Conservation (phyloP, 345 rosid genomes). For the Luvunga scandens region DNA sequence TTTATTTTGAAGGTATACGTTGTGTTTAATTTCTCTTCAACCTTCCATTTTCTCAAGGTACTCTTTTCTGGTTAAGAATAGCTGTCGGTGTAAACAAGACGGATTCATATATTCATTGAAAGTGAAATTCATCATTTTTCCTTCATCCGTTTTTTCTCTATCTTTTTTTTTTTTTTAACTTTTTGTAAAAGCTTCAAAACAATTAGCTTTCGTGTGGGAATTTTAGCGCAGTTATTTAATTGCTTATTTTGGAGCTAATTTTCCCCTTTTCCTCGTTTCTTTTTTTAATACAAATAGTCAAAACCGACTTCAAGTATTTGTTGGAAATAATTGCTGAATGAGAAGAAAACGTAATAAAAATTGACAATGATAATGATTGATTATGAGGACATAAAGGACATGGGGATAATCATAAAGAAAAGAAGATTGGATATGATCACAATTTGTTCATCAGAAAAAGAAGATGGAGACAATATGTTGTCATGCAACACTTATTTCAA, state of each 20-base stretch:
- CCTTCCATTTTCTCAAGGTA: background rate
- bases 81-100: background rate
- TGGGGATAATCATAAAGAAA: background rate
- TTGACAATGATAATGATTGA: background rate
- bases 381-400: background rate
- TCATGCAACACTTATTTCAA: background rate
- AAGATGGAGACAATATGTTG: conserved; percentile 20
- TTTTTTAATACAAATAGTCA: background rate
- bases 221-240: too few relatives aligned
- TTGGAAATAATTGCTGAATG: background rate
- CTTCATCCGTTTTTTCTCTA: too few relatives aligned
- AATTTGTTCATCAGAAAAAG: background rate
- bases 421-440: too few relatives aligned
- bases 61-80: background rate
- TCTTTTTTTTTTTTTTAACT: too few relatives aligned
- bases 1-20: too few relatives aligned
- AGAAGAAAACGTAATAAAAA: background rate
- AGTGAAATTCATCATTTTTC: too few relatives aligned
- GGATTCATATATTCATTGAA: background rate
- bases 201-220: too few relatives aligned
- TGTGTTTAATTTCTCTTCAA: background rate
- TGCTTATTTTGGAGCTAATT: background rate
- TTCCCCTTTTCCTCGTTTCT: background rate
- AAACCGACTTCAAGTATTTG: background rate
- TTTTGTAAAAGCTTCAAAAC: too few relatives aligned